A percentile compares a stretch with the other conserved stretches of the same genome.
Evolutionary conservation across 192 early-diverging fungal species (phyloP).

Genomic region (Linderina pennispora): DNA sequence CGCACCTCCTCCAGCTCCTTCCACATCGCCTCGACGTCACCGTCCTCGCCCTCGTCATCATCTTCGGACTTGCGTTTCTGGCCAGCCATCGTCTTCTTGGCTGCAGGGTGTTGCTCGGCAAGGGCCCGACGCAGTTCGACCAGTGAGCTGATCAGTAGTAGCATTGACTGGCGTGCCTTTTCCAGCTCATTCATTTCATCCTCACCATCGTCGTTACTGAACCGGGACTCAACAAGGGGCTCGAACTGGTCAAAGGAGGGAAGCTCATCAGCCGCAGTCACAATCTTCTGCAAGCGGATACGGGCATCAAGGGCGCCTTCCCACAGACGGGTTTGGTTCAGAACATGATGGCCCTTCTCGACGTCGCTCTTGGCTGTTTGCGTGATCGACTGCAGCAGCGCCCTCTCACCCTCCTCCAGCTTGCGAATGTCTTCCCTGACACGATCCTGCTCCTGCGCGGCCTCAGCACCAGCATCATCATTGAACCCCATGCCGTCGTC

Average conservation of each 20-base stretch:
- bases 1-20: constrained; percentile 19
- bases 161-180: constrained; percentile 13
- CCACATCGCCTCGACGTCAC: constrained; percentile 10
- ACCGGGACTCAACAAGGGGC: constrained; percentile 4
- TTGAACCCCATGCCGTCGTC: constrained; percentile 19
- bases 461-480: constrained; percentile 14
- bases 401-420: constrained; percentile 79
- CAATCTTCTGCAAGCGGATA: constrained; percentile 78
- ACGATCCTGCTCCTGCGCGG: constrained; percentile 34
- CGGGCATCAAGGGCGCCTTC: constrained; percentile 78
- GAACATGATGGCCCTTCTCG: constrained; percentile 88
- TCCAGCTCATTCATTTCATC: constrained; percentile 5
- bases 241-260: constrained; percentile 49
- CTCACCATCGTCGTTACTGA: not conserved
- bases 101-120: constrained; percentile 20
- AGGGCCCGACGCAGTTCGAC: constrained; percentile 22
- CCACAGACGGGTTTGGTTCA: constrained; percentile 81
- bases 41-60: constrained; percentile 5
- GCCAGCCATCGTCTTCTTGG: constrained; percentile 6
- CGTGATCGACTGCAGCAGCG: constrained; percentile 70
- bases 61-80: constrained; percentile 14
- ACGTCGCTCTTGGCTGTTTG: constrained; percentile 70
- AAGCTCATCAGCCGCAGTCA: constrained; percentile 71
- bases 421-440: constrained; percentile 57
- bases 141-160: constrained; percentile 19